These are phyloP conservation scores for Delitschia confertaspora DNA, from an alignment of 495 filamentous ascomycete species.

Conservation along the genomic window DNA sequence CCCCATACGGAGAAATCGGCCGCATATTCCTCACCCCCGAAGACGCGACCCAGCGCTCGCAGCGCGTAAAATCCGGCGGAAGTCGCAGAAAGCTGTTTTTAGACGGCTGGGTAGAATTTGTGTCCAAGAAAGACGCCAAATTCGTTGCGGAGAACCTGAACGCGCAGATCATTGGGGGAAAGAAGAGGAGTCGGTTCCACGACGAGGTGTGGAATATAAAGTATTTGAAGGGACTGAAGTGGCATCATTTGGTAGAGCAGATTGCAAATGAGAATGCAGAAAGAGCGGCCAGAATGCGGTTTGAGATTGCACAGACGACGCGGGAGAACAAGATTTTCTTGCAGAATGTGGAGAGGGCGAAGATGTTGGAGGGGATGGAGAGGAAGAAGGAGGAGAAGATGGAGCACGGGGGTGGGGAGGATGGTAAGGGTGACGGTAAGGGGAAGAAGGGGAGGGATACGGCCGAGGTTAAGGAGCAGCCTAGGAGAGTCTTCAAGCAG, in stretches of 20 bases:
- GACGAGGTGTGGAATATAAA: conserved; percentile 87
- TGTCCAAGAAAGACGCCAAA: conserved; percentile 68
- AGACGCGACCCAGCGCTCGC: conserved; percentile 50
- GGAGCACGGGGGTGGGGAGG: conserved; percentile 54
- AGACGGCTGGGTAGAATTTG: conserved; percentile 93
- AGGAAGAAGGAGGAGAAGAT: conserved; percentile 53
- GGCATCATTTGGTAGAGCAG: conserved; percentile 59
- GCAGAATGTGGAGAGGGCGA: conserved; percentile 60
- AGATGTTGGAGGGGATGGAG: conserved; percentile 36
- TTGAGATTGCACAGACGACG: conserved; percentile 67
- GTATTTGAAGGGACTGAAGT: conserved; percentile 81
- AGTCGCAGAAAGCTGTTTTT: conserved; percentile 83
- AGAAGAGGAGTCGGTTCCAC: conserved; percentile 79
- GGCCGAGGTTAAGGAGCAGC: conserved; percentile 26
- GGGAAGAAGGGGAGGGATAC: conserved; percentile 26
- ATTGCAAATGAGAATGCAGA: conserved; percentile 75
- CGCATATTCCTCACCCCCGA: conserved; percentile 84
- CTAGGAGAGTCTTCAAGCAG: conserved; percentile 66
- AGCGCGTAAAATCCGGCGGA: conserved; percentile 56
- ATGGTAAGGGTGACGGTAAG: conserved; percentile 49
- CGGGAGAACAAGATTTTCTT: conserved; percentile 80
- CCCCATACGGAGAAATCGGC: conserved; percentile 67
- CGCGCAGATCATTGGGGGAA: conserved; percentile 70
- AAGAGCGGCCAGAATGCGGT: conserved; percentile 65
- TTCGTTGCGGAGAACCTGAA: conserved; percentile 78